phyloP scores from a whole-genome alignment of 2,329 filamentous ascomycete species.

The Sphaerulina vaccinii region DNA sequence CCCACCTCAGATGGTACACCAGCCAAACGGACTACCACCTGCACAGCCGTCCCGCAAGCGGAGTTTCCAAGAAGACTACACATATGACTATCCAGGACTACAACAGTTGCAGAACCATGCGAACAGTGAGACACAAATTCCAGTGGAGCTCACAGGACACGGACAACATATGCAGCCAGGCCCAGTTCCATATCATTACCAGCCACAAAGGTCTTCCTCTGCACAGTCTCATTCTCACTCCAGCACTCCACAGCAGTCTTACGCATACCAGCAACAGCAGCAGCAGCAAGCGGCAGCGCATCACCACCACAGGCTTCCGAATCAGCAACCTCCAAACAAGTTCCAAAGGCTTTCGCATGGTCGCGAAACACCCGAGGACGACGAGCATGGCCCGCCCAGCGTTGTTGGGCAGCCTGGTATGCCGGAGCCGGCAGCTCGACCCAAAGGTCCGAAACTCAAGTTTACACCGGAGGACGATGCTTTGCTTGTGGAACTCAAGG shows the following conservation, averaged over 20 bases:
- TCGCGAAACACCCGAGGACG: constrained; percentile 37
- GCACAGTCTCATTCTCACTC: constrained; percentile 25
- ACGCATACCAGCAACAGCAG: constrained; percentile 46
- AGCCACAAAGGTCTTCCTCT: constrained; percentile 28
- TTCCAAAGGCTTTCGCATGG: constrained; percentile 52
- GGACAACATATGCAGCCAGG: constrained; percentile 29
- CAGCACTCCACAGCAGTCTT: constrained; percentile 22
- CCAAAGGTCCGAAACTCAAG: constrained; percentile 85
- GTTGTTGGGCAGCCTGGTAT: constrained; percentile 85
- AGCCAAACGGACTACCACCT: constrained; percentile 15
- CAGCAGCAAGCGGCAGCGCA: constrained; percentile 53
- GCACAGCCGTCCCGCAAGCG: constrained; percentile 41
- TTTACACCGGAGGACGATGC: constrained; percentile 92
- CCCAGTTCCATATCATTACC: constrained; percentile 24
- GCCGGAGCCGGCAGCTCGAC: constrained; percentile 76
- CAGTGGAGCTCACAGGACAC: constrained; percentile 41
- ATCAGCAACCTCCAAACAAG: constrained; percentile 68
- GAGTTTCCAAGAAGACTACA: constrained; percentile 44
- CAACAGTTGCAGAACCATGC: constrained; percentile 40
- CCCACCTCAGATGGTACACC: constrained; percentile 37
- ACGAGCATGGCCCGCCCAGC: constrained; percentile 65
- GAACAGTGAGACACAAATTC: constrained; percentile 36
- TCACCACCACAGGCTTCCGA: constrained; percentile 78
- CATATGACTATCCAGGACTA: constrained; percentile 43
- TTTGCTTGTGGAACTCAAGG: constrained; percentile 83